Base-by-base conservation (phyloP, 805 yeast genomes). In the Yarrowia divulgata region DNA sequence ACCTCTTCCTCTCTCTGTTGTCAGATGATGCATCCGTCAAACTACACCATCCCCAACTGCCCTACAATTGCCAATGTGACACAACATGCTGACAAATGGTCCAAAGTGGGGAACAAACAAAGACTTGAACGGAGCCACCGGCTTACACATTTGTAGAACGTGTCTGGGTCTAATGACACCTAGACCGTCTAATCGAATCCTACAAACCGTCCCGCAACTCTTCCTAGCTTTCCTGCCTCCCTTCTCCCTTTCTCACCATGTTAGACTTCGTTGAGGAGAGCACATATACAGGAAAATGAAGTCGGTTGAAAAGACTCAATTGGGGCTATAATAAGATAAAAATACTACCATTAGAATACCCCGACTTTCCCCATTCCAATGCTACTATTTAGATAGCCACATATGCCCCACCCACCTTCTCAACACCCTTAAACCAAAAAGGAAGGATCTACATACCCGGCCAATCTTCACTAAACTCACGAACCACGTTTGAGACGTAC, bases 401-500 rank as follows among this genome's bases (percentile, higher is more conserved):
- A 23, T 23, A 23, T 23, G 29, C 4, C 29, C 29, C 29, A 23
- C 29, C 29, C 29, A 23, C 29, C 29, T 23, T 7, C 10, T 16
- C 3, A 23, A 29, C 37, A 49, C 19, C 16, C 8, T 10, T 2
- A 6, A 10, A n/a, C 55, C 1, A 18, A 35, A 18, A 19, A 13
- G 23, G 19, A 54, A 54, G 10, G 58, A 54, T 54, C 58, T 23
- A 54, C 58, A 54, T 19, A 9, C 58, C 16, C 12, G 43, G 13
- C 43, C 58, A 54, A 54, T 54, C 58, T 42, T 19, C 43, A 18
- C 43, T 54, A 37, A 37, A 54, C 58, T 37, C 58, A 12, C 37
- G 32, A 35, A 54, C 58, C 58, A 54, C 58, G 58, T 54, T 54
- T 54, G 58, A 32, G 40, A 54, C 19, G 58, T 54, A 37, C 42